These are phyloP conservation scores for Suillus tomentosus DNA, from an alignment of 768 basidiomycete genomes.

Conservation along the genomic window DNA sequence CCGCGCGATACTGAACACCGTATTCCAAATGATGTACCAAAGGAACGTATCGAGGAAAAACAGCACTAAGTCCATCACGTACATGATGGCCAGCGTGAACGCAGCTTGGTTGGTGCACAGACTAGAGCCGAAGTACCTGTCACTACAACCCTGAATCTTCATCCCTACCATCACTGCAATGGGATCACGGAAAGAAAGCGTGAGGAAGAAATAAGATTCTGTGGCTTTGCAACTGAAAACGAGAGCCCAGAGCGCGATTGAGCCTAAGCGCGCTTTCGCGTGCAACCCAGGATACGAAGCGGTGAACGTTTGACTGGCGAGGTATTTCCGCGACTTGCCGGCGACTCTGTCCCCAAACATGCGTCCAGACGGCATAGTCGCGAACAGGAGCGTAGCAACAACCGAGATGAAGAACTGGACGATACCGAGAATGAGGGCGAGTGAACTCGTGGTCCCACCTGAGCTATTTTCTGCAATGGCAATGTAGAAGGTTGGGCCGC, in stretches of 20 bases:
- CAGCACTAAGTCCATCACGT: conserved; percentile 94
- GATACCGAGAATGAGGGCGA: conserved; percentile 91
- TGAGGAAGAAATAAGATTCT: conserved; percentile 98
- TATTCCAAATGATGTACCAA: conserved; percentile 99
- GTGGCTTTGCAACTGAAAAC: conserved; percentile 96
- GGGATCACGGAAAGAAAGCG: conserved; percentile 90
- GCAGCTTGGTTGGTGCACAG: conserved; percentile 93
- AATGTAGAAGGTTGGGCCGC: conserved; percentile 93
- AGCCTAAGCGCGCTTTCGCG: conserved; percentile 69
- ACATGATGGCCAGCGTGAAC: conserved; percentile 97
- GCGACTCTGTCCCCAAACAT: conserved; percentile 99
- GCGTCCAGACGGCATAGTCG: conserved; percentile 91
- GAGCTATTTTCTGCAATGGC: conserved; percentile 73
- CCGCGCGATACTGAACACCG: conserved; percentile 85
- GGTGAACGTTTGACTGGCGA: conserved; percentile 98
- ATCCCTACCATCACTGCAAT: conserved; percentile 95
- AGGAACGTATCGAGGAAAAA: conserved; percentile 99
- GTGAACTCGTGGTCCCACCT: conserved; percentile 59
- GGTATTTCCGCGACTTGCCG: conserved; percentile 93
- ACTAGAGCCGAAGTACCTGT: conserved; percentile 80
- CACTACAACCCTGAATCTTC: conserved; percentile 89
- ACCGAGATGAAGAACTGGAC: conserved; percentile 96
- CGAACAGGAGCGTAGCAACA: conserved; percentile 81
- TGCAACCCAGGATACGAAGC: conserved; percentile 85
- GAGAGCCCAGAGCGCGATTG: conserved; percentile 82